Evolutionary conservation across 1,284 basidiomycete species (phyloP), one percentile per base, ranked within the genome.

Genomic region (Ustilago nuda): DNA sequence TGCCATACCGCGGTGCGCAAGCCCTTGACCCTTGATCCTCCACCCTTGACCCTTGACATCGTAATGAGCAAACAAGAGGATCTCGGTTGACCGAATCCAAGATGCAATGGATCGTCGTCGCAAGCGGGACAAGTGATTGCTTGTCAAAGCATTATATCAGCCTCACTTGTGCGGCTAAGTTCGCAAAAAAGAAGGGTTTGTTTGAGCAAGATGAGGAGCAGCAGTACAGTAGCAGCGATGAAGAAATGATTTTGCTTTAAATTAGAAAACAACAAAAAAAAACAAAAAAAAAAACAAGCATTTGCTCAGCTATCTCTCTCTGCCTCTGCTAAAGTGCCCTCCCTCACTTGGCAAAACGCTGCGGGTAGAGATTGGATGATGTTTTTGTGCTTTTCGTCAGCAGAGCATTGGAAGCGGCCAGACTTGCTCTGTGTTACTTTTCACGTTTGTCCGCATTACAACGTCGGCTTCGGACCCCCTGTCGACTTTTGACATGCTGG

Each of bases 311-410:
- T 6, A 50, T 53, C 33, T 43, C 9, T 43, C 7, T 30, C 15
- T 50, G 11, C 27, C 51, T 35, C 51, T 58, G 50, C 33, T 37
- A 4, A 33, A 50, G 35, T 66, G 63, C 51, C 56, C 13, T 17
- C 51, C 56, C 13, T 17, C n/a, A 37, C 11, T 12, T 17, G 23
- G 23, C 23, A 27, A 27, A 9, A 15, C 32, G 27, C 39, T 41
- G 19, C 37, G 23, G 39, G n/a, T 50, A 39, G 53, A 27, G 52
- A 51, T 59, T 66, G 56, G 63, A 72, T 72, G 69, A 66, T 72
- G 69, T 36, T 15, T 33, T 48, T 23, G 69, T 72, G 56, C 69
- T 61, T 61, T 30, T 35, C 12, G 19, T 19, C 32, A 15, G 1
- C 8, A 41, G 46, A 12, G 4, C 56, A 72, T 56, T 60, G 61